Base-by-base conservation (phyloP, 345 rosid genomes). In the Salix arbutifolia region DNA sequence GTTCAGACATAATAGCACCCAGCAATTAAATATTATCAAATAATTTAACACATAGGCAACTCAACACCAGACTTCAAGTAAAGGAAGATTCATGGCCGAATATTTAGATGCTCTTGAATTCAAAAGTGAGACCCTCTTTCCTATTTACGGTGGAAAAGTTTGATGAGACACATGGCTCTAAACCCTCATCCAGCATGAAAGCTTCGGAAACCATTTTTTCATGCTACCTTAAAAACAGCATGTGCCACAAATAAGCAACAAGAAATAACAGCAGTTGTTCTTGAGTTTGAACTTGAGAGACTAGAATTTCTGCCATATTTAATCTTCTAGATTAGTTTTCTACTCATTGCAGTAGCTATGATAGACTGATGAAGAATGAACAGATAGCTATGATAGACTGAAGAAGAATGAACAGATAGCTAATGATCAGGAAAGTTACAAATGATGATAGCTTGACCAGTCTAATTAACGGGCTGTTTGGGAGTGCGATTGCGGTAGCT, bases 311-410 rank as follows among this genome's bases (percentile, higher is more conserved):
- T 53, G 0, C 11, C 26, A 23, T 68, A 76, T 30, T 38, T 48
- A 70, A 65, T 48, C 30, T 38, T 30, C 72, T 13, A 58, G 67
- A 66, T 52, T 56, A 62, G 77, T 62, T 4, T 69, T 64, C 60
- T 65, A 69, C 50, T 65, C 60, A 11, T 64, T 65, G 26, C 13
- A 17, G 25, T 21, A 44, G 37, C 61, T 26, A 58, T 56, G 74
- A 78, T 71, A 67, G 40, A n/a, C 58, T 50, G 58, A 53, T 10
- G 70, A 73, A 38, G 30, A 28, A 65, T 69, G 74, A 28, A 26
- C 28, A 70, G 44, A 14, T 48, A 17, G 35, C 12, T 53, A 44
- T 33, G 35, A 33, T 33, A 33, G 35, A 33, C 35, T 33, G 56
- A 52, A 19, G 69, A 73, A 38, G 30, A 26, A 65, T 69, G 71